Evolutionary conservation across 441 rosid genomes (phyloP).

Genomic region (Bruguiera hainesii): DNA sequence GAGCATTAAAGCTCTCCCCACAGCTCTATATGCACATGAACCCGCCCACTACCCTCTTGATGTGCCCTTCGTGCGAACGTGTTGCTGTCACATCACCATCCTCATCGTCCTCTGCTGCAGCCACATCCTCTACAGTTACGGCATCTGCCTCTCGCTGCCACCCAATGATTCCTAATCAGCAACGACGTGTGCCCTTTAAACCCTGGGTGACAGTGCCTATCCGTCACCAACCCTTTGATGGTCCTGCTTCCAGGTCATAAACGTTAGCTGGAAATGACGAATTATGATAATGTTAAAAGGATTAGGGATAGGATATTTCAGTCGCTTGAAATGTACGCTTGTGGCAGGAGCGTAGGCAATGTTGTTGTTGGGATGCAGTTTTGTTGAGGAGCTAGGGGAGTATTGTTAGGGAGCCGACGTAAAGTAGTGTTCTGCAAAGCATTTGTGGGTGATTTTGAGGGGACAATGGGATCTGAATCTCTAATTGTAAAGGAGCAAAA

Average conservation of each 20-base stretch:
- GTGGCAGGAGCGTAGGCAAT: too few relatives aligned
- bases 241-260: constrained; percentile 36
- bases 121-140: constrained; percentile 13
- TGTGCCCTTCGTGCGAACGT: constrained; percentile 96
- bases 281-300: too few relatives aligned
- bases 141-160: constrained; percentile 17
- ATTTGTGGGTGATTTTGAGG: constrained; percentile 1
- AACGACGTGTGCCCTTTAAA: constrained; percentile 33
- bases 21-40: constrained; percentile 78
- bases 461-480: constrained; percentile 17
- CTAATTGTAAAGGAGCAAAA: constrained; percentile 13
- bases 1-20: constrained; percentile 73
- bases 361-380: not conserved
- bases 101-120: constrained; percentile 24
- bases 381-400: constrained; percentile 15
- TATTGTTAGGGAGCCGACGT: not conserved
- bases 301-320: too few relatives aligned
- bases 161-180: constrained; percentile 21
- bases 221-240: constrained; percentile 22
- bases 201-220: constrained; percentile 55
- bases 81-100: constrained; percentile 44
- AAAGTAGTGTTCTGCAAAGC: constrained; percentile 8
- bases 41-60: constrained; percentile 94
- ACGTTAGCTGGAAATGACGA: too few relatives aligned
- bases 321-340: too few relatives aligned